Base-by-base conservation (phyloP, 495 filamentous ascomycete genomes). In the Melanomma pulvis-pyrius region DNA sequence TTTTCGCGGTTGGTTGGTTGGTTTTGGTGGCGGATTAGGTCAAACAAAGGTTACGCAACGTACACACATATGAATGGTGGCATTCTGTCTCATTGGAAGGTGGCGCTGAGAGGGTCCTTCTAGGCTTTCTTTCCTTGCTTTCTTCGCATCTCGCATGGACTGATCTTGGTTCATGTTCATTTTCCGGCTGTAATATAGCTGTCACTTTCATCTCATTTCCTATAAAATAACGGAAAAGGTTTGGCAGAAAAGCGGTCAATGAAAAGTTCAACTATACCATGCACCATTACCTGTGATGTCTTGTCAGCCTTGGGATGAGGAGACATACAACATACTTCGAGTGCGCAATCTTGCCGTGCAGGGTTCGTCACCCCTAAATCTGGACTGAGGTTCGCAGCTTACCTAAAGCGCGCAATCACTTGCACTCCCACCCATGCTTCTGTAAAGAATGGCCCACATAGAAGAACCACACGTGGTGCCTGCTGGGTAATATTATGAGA, bases 111-210 rank as follows among this genome's bases (percentile, higher is more conserved):
- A 44, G 47, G 48, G 24, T 24, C 39, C 34, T 8, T 21, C 11
- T 55, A 29, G 49, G 11, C 49, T 22, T 49, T 22, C 9, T 61
- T 52, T 52, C 19, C 17, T 36, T n/a, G 11, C 11, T 52, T 21
- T 61, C 30, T 51, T 41, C 19, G 26, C 1, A 52, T 39, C 11
- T 52, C 59, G 21, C 24, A 30, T 13, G n/a, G 22, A 22, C 24
- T 6, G 46, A 51, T 50, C 46, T 52, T 12, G 39, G 13, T 58
- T 65, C 52, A 65, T 36, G 13, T 58, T 65, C 52, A 65, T 36
- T 24, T 57, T 36, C 19, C 39, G 47, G 28, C 28, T 64, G 55
- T 64, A 64, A 53, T 39, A 69, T 60, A 61, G 34, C 60, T 64
- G 47, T 30, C 21, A 24, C 11, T 22, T 36, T 49, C 19, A 52